Conservation (phyloP, 306 rosid species). For the Prunus mongolica region DNA sequence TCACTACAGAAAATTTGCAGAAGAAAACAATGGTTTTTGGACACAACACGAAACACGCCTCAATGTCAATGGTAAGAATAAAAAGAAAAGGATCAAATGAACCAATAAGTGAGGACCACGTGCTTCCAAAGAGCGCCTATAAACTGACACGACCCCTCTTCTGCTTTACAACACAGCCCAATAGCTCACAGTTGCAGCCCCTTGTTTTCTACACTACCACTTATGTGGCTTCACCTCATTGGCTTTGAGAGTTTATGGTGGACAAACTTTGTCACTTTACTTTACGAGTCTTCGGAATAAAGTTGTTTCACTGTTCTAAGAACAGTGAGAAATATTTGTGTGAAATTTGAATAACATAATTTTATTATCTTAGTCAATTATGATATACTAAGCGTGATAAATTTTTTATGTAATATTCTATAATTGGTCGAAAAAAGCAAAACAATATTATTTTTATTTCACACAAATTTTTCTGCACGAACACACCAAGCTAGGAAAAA, state of each 20-base stretch:
- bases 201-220: not conserved
- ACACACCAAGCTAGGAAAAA: not conserved
- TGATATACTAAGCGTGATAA: too few species aligned
- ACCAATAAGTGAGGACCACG: slow-evolving; percentile 1
- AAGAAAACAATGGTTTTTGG: slow-evolving; percentile 2
- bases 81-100: not conserved
- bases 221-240: not conserved
- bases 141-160: not conserved
- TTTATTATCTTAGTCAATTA: too few species aligned
- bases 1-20: not conserved
- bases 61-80: not conserved
- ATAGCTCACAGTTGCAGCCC: not conserved
- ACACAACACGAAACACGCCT: not conserved
- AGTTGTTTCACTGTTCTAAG: too few species aligned
- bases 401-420: accelerated
- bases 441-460: accelerated
- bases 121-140: not conserved
- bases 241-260: not conserved
- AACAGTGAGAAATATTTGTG: too few species aligned
- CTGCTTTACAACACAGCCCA: not conserved
- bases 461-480: not conserved
- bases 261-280: not conserved
- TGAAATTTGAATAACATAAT: accelerated
- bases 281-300: not conserved
- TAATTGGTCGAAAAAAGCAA: accelerated